Conservation (phyloP, 192 early-diverging fungal species). For the Helicostylum pulchrum region DNA sequence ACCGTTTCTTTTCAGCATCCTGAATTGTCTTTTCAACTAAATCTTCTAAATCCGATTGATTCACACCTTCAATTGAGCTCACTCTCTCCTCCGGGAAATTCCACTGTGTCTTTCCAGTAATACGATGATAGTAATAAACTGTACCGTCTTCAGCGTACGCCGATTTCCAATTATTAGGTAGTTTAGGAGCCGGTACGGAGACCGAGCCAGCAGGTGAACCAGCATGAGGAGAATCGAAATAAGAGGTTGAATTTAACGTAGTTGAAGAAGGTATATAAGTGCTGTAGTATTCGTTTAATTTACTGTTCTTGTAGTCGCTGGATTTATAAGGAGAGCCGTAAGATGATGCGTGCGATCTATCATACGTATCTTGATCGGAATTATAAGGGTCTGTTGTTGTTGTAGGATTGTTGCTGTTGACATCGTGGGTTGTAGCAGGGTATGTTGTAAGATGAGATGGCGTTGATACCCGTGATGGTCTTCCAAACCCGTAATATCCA, state of each 20-base stretch:
- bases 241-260: not conserved
- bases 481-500: conserved; percentile 8
- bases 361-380: not conserved
- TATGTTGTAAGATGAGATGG: not conserved
- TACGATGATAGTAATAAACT: conserved; percentile 52
- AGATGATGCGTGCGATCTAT: not conserved
- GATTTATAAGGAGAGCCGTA: too few relatives aligned
- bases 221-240: not conserved
- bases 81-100: conserved; percentile 36
- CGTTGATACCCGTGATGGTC: not conserved
- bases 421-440: not conserved
- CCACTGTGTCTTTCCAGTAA: conserved; percentile 56
- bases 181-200: conserved; percentile 2
- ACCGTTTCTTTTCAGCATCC: conserved; percentile 24
- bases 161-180: conserved; percentile 50
- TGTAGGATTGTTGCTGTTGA: not conserved
- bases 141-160: conserved; percentile 42
- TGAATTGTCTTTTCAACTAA: conserved; percentile 25
- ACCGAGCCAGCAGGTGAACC: not conserved
- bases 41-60: conserved; percentile 20
- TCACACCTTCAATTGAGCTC: conserved; percentile 29
- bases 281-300: not conserved
- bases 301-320: not conserved
- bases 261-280: not conserved
- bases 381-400: not conserved